These are phyloP conservation scores for Podospora conica DNA, from an alignment of 495 filamentous ascomycete genomes.

Conservation along the genomic window DNA sequence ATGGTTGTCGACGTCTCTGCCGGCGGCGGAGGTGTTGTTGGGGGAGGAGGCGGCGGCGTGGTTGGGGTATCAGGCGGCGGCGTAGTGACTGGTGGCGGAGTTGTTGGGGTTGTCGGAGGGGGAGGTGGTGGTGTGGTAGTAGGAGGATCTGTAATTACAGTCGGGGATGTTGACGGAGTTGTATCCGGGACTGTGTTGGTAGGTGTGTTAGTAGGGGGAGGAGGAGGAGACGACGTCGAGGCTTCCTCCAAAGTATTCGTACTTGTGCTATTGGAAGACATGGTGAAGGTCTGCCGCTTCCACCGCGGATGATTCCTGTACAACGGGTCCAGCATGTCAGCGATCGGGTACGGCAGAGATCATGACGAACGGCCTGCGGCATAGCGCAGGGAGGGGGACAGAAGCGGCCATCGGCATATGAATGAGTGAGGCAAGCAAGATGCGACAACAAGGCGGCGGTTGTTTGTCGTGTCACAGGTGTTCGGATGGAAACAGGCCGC, in stretches of 20 bases:
- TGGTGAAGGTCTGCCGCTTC: constrained; percentile 36
- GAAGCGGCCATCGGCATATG: constrained; percentile 21
- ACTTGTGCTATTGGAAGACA: constrained; percentile 42
- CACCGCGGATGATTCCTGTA: constrained; percentile 31
- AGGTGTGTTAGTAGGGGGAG: constrained; percentile 24
- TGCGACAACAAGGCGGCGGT: not conserved
- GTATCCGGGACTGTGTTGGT: constrained; percentile 17
- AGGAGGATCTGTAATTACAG: not conserved
- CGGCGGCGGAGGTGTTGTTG: constrained; percentile 11
- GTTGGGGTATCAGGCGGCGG: constrained; percentile 5
- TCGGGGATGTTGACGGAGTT: constrained; percentile 5
- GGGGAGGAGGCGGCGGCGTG: constrained; percentile 9
- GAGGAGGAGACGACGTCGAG: constrained; percentile 27
- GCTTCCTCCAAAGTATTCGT: constrained; percentile 18
- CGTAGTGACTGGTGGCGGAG: constrained; percentile 1
- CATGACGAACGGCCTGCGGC: constrained; percentile 1
- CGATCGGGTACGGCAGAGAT: constrained; percentile 4
- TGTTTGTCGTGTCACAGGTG: not conserved
- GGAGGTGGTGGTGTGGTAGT: not conserved
- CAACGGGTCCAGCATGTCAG: constrained; percentile 37
- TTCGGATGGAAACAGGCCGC: constrained; percentile 1
- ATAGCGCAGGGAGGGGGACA: constrained; percentile 12
- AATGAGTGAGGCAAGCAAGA: constrained; percentile 11
- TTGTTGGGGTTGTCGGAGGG: constrained; percentile 2
- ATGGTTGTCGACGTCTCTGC: constrained; percentile 21